Percentiles rank a stretch among this genome's conserved stretches.
Conservation (phyloP, 805 yeast genomes). For the Candida oleophila region DNA sequence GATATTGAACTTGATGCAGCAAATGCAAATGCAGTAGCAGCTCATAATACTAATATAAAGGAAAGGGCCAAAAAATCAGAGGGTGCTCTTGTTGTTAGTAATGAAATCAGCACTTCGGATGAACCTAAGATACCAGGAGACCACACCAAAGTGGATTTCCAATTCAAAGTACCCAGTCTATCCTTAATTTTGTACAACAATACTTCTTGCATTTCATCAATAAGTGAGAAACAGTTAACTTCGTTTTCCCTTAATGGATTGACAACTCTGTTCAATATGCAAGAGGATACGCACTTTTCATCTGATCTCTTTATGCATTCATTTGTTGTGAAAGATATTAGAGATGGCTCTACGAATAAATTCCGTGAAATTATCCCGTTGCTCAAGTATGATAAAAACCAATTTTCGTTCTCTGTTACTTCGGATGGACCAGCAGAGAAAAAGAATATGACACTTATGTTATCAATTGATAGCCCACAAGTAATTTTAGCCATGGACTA, state of each 20-base stretch:
- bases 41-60: slow-evolving; percentile 17
- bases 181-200: slow-evolving; percentile 60
- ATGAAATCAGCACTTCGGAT: not conserved
- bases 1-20: slow-evolving; percentile 62
- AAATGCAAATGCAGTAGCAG: slow-evolving; percentile 54
- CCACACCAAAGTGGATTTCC: slow-evolving; percentile 42
- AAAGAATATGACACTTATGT: slow-evolving; percentile 46
- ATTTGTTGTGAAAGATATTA: slow-evolving; percentile 73
- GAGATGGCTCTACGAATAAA: slow-evolving; percentile 60
- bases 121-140: slow-evolving; percentile 20
- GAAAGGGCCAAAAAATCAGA: not conserved
- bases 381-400: slow-evolving; percentile 59
- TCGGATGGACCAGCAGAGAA: slow-evolving; percentile 40
- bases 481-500: slow-evolving; percentile 84
- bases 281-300: slow-evolving; percentile 52
- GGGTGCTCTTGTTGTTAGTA: not conserved
- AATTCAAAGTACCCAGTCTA: slow-evolving; percentile 60
- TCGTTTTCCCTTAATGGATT: slow-evolving; percentile 55
- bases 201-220: slow-evolving; percentile 35
- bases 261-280: slow-evolving; percentile 49
- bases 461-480: slow-evolving; percentile 77
- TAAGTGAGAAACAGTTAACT: slow-evolving; percentile 35
- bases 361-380: slow-evolving; percentile 83
- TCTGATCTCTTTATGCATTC: slow-evolving; percentile 68
- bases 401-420: slow-evolving; percentile 58